Evolutionary conservation across 148 eudicot species (phyloP), one percentile per base, ranked within the genome.

Genomic region (Nepenthes gracilis): DNA sequence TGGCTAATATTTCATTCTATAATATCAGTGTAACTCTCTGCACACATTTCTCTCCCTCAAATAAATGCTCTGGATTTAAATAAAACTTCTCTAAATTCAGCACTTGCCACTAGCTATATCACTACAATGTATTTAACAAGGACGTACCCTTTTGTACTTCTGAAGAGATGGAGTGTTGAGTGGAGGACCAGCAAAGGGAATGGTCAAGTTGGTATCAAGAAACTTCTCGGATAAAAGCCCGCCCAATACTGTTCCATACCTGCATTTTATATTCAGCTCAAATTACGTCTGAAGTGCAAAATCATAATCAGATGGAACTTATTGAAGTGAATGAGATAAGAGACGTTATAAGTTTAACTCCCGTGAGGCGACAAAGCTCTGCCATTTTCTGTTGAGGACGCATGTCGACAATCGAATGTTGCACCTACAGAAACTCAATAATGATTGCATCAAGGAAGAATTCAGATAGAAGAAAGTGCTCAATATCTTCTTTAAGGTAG

Each of bases 161-260:
- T 93, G 99, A 61, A 88, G 81, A 59, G 99, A 93, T 43, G 99
- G 99, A 60, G 96, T 93, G 58, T 93, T 93, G 13, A 93, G 57
- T 51, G 85, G 80, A 76, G 99, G 99, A 35, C 91, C 96, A 61
- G 95, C 95, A 77, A 88, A 88, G 38, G 99, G 99, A 65, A 88
- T 88, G n/a, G 85, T 36, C 68, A 93, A 59, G 70, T 86, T 93
- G 58, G 99, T 86, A 71, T 88, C 92, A 7, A 93, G 85, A 75
- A 88, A 93, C 75, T 93, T 93, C 74, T 93, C 95, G 10, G 99
- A 82, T 66, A 93, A 69, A 65, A 93, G 76, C 15, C 99, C 99
- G 10, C 99, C 99, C 99, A 93, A 88, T 64, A 93, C 96, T 15
- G 99, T 93, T 58, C 99, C 99, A 58, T 93, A 93, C 64, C 99